A percentile compares a stretch with the other conserved stretches of the same genome.
phyloP scores from a whole-genome alignment of 352 stramenopile species.

The Phytophthora pluvialis region DNA sequence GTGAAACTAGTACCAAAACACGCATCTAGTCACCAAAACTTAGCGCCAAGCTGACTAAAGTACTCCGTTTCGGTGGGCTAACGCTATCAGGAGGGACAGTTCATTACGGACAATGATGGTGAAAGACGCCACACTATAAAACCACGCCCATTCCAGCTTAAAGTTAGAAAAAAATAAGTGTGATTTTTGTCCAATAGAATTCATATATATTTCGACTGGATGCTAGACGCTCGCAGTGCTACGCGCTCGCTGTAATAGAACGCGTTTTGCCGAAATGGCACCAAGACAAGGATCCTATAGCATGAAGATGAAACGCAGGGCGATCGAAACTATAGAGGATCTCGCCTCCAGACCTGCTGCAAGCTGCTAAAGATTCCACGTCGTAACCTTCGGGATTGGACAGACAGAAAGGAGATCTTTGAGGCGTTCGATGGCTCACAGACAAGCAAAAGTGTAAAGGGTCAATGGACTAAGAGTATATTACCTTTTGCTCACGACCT shows the following conservation, averaged over 20 bases:
- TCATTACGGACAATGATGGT: constrained; percentile 6
- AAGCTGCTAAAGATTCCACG: constrained; percentile 12
- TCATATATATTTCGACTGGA: neutral
- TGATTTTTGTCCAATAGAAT: constrained; percentile 13
- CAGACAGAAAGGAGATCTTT: constrained; percentile 1
- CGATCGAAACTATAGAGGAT: neutral
- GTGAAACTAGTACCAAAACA: too few species aligned
- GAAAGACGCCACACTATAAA: constrained; percentile 5
- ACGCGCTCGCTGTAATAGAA: neutral
- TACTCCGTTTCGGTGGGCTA: too few species aligned
- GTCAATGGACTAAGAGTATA: constrained; percentile 3
- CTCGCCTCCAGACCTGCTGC: neutral
- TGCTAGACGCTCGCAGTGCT: neutral
- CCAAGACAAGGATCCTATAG: constrained; percentile 10
- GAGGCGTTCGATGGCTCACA: neutral
- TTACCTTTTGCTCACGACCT: constrained; percentile 6
- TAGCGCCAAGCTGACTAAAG: too few species aligned
- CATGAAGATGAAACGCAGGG: neutral
- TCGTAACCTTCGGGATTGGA: constrained; percentile 12
- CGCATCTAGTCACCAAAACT: too few species aligned
- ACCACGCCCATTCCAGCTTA: constrained; percentile 1
- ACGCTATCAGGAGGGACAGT: too few species aligned
- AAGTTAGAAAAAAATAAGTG: constrained; percentile 8
- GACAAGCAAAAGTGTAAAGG: constrained; percentile 14
- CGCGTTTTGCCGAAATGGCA: neutral